These are phyloP conservation scores for Amanita brunnescens DNA, from an alignment of 768 basidiomycete species.

Conservation along the genomic window DNA sequence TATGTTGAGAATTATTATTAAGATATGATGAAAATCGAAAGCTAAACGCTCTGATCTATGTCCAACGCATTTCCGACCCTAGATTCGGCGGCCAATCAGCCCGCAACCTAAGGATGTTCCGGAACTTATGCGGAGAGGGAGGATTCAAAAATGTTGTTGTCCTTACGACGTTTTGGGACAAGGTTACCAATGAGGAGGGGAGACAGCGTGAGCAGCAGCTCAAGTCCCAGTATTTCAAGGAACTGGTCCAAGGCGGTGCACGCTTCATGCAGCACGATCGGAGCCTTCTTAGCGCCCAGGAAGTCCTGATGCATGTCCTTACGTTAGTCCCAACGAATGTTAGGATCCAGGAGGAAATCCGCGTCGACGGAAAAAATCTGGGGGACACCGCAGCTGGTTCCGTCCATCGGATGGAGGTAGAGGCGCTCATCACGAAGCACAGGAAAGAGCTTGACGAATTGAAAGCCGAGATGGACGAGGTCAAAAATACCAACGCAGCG, in stretches of 20 bases:
- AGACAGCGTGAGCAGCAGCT: background rate
- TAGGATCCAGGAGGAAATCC: background rate
- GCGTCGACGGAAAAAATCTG: background rate
- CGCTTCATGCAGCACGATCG: background rate
- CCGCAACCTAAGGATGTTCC: too few relatives aligned
- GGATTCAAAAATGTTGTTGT: constrained; percentile 8
- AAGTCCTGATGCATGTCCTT: background rate
- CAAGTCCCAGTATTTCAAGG: background rate
- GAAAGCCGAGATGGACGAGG: too few relatives aligned
- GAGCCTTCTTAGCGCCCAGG: background rate
- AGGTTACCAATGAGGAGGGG: background rate
- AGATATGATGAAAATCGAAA: constrained; percentile 12
- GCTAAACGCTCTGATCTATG: constrained; percentile 32
- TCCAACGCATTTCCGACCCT: constrained; percentile 34
- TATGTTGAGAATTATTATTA: too few relatives aligned
- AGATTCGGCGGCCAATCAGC: constrained; percentile 35
- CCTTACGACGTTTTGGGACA: constrained; percentile 37
- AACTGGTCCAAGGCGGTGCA: too few relatives aligned
- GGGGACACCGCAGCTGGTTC: too few relatives aligned
- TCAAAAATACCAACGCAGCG: background rate
- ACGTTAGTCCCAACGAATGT: background rate
- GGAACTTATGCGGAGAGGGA: constrained; percentile 34
- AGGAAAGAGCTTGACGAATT: background rate
- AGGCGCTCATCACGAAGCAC: background rate
- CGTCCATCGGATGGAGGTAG: background rate